Percentiles rank a stretch among this genome's conserved stretches.
These are phyloP conservation scores for Lactarius indigo DNA, from an alignment of 768 basidiomycete species.

Conservation along the genomic window DNA sequence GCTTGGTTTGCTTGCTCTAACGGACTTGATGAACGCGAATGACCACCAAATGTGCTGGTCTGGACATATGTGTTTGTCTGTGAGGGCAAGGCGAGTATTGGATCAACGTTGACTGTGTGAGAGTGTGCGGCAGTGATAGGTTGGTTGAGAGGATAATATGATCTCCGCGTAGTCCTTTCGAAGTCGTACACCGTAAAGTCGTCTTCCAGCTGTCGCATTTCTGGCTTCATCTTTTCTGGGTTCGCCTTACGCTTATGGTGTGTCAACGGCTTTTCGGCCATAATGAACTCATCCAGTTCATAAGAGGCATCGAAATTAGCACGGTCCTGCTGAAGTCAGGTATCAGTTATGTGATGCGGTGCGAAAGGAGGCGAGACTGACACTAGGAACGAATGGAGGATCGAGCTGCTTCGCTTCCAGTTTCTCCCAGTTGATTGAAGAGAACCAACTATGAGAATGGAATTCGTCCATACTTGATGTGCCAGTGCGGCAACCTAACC, in stretches of 20 bases:
- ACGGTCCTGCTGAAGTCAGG: slow-evolving; percentile 68
- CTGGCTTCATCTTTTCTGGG: slow-evolving; percentile 82
- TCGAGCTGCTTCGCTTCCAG: slow-evolving; percentile 65
- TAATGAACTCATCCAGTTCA: slow-evolving; percentile 93
- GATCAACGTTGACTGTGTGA: background rate
- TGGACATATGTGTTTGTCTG: slow-evolving; percentile 24
- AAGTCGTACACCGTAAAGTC: slow-evolving; percentile 95
- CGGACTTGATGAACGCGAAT: slow-evolving; percentile 11
- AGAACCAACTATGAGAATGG: slow-evolving; percentile 82
- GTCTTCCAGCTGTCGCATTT: slow-evolving; percentile 89
- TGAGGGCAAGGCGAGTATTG: slow-evolving; percentile 16
- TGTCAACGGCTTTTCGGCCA: slow-evolving; percentile 98
- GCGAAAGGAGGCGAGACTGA: slow-evolving; percentile 42
- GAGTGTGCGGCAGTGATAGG: slow-evolving; percentile 37
- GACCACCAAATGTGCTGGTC: background rate
- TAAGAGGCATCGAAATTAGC: slow-evolving; percentile 99
- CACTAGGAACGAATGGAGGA: slow-evolving; percentile 90
- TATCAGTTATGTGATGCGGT: slow-evolving; percentile 15
- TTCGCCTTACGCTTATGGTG: slow-evolving; percentile 90
- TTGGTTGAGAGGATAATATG: slow-evolving; percentile 87
- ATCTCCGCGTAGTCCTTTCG: slow-evolving; percentile 61
- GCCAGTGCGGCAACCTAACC: slow-evolving; percentile 76
- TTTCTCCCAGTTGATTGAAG: slow-evolving; percentile 72
- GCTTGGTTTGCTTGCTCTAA: background rate
- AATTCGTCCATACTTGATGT: slow-evolving; percentile 75